phyloP scores from a whole-genome alignment of 2,329 filamentous ascomycete species.

The Chaetomium strumarium region DNA sequence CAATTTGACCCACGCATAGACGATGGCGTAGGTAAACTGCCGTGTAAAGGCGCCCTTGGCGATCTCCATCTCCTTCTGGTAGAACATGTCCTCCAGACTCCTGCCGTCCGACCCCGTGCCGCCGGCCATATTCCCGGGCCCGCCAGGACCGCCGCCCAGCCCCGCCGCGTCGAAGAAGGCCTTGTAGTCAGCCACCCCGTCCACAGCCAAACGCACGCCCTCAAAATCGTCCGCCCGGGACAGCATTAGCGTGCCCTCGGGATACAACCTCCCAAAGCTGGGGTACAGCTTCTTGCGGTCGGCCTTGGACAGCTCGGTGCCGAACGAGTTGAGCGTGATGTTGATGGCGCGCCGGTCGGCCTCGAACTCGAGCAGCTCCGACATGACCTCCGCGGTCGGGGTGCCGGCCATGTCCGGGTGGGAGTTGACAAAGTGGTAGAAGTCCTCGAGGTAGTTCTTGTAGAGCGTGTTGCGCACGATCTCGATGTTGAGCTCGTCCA shows the following conservation, averaged over 20 bases:
- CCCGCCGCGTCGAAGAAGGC: constrained; percentile 89
- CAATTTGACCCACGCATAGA: constrained; percentile 97
- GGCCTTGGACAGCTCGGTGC: constrained; percentile 87
- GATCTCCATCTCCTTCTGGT: constrained; percentile 99
- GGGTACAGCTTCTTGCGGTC: constrained; percentile 97
- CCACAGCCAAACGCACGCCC: constrained; percentile 86
- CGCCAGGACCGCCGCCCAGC: constrained; percentile 62
- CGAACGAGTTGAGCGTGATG: constrained; percentile 98
- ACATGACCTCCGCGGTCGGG: constrained; percentile 91
- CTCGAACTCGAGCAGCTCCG: constrained; percentile 92
- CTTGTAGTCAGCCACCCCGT: constrained; percentile 91
- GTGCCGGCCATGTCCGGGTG: constrained; percentile 81
- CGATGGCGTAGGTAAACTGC: constrained; percentile 90
- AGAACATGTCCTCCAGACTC: constrained; percentile 95
- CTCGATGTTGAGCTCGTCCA: constrained; percentile 98
- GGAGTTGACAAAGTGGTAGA: constrained; percentile 88
- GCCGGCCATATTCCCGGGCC: constrained; percentile 78
- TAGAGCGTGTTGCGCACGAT: constrained; percentile 98
- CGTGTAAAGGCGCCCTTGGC: constrained; percentile 91
- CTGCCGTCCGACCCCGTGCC: constrained; percentile 75
- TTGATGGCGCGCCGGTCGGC: constrained; percentile 96
- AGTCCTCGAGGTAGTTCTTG: constrained; percentile 99
- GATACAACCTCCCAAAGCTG: constrained; percentile 82
- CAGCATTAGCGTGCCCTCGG: constrained; percentile 91
- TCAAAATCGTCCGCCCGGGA: constrained; percentile 92